phyloP scores from a whole-genome alignment of 202 grass and related monocot species.

The Schoenoplectus tabernaemontani region DNA sequence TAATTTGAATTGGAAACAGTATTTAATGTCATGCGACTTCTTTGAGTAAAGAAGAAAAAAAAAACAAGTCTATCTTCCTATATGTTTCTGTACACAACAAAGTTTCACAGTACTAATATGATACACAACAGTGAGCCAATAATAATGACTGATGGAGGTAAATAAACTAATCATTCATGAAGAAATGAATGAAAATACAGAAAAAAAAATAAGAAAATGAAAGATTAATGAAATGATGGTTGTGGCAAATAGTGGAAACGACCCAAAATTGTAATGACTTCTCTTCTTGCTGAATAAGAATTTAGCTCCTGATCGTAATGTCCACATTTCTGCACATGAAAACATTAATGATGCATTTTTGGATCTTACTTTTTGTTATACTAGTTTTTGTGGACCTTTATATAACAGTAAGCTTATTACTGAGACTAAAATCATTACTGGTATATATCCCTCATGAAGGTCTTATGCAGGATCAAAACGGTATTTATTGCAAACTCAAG shows the following conservation, averaged over 20 bases:
- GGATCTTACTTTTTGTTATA: neutral
- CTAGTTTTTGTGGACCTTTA: neutral
- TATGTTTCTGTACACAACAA: conserved; percentile 13
- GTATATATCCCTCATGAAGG: neutral
- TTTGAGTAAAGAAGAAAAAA: neutral
- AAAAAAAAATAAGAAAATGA: neutral
- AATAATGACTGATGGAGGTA: neutral
- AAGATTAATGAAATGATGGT: neutral
- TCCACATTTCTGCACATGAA: conserved; percentile 8
- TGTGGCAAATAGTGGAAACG: neutral
- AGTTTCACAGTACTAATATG: neutral
- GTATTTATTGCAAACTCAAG: neutral
- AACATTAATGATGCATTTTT: neutral
- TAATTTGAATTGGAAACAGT: neutral
- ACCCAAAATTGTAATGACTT: neutral
- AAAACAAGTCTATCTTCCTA: neutral
- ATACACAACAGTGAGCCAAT: neutral
- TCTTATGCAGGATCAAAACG: neutral
- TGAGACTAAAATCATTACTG: neutral
- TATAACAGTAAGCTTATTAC: neutral
- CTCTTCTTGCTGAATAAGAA: neutral
- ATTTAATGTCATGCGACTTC: neutral
- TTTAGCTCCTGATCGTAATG: neutral
- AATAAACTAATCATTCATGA: neutral
- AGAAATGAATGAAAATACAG: neutral